Evolutionary conservation across 805 yeast species (phyloP), one percentile per base, ranked within the genome.

Genomic region (Lipomyces yamadae): DNA sequence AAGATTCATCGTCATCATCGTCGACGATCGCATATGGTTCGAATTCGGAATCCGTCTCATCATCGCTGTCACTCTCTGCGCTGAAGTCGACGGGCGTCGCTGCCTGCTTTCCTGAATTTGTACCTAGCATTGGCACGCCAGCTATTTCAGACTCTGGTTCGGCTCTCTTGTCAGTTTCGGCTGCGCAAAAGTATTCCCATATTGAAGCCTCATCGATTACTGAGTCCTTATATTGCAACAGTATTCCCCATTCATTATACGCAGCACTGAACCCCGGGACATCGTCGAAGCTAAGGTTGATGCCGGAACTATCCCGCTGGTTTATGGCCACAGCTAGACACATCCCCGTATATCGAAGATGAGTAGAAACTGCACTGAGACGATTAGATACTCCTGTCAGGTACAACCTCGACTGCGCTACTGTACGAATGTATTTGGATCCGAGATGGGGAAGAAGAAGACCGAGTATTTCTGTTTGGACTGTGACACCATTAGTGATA

Each of bases 301-400:
- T 64, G 65, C 76, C 69, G n/a, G 71, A 29, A 18, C 15, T 11
- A 18, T 67, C 58, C 60, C 61, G 65, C 62, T 64, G 65, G 72
- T 76, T 52, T 56, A 74, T 15, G 1, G 71, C 72, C 72, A 88
- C 88, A 0, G 90, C 91, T 5, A 88, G 74, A 15, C 83, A 72
- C 75, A 88, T 84, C 0, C 88, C 92, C 39, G 87, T 75, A 13
- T 80, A 73, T 63, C 90, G 81, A 1, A 82, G 76, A n/a, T 72
- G 74, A 1, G 75, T 72, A 1, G 85, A 80, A 56, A 81, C 80
- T 0, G 89, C 83, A 33, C 81, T 81, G n/a, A 89, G 78, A 48
- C 88, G 79, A 60, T 80, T 77, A 0, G 89, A 83, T n/a, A 89
- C 80, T 0, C 85, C 81, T 32, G 78, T 74, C 15, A 88, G 74